Conservation (phyloP, 306 rosid species). For the Lathyrus oleraceus region DNA sequence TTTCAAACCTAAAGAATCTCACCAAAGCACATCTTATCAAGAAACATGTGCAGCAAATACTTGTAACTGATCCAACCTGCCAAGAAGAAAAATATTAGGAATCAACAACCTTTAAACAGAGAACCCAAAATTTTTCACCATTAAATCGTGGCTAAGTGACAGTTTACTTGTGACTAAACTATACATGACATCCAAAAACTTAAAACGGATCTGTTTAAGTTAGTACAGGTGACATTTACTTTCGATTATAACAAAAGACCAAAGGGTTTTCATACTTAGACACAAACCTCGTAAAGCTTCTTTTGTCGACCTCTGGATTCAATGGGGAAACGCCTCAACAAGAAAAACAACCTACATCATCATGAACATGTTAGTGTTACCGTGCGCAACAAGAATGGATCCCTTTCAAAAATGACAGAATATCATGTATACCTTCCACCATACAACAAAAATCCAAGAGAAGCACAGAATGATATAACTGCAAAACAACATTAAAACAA, state of each 20-base stretch:
- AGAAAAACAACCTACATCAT: constrained; percentile 61
- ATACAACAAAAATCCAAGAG: constrained; percentile 72
- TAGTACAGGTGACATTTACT: background rate
- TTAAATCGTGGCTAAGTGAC: no score
- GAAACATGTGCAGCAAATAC: constrained; percentile 73
- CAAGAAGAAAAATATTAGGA: constrained; percentile 24
- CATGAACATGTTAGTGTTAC: constrained; percentile 4
- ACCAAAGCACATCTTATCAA: constrained; percentile 75
- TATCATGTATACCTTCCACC: constrained; percentile 91
- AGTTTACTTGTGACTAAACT: no score
- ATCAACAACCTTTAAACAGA: constrained; percentile 1
- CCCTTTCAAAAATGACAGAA: background rate
- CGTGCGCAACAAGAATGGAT: background rate
- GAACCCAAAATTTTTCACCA: no score
- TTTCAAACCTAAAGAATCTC: constrained; percentile 41
- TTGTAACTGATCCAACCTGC: constrained; percentile 80
- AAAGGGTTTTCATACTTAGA: background rate
- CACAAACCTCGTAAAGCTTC: constrained; percentile 71
- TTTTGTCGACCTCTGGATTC: constrained; percentile 83
- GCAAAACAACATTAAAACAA: constrained; percentile 39
- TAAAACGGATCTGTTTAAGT: no score
- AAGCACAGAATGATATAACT: constrained; percentile 68
- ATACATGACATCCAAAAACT: no score
- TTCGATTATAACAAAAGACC: background rate
- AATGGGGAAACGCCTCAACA: constrained; percentile 74